Evolutionary conservation across 495 filamentous ascomycete species (phyloP).

Genomic region (Umbilicaria muhlenbergii): DNA sequence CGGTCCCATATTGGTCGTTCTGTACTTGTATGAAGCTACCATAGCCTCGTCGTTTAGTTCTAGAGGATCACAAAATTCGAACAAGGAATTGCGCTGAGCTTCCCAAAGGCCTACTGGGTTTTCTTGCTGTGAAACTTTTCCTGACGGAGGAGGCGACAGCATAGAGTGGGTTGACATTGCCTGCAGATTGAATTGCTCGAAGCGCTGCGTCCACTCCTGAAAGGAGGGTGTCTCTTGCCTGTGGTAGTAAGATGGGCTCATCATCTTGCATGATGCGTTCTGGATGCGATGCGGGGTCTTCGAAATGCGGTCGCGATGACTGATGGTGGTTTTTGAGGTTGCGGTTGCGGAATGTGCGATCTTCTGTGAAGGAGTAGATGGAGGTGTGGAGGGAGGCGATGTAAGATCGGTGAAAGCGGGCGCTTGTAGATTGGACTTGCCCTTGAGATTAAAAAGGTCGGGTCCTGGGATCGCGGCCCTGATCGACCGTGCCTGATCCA

Average conservation of each 20-base stretch:
- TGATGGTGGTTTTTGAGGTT: no score
- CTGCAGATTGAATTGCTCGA: slow-evolving; percentile 13
- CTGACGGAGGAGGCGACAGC: slow-evolving; percentile 29
- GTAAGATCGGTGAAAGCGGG: no score
- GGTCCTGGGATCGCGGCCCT: slow-evolving; percentile 5
- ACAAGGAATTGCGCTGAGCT: no score
- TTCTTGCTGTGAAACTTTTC: slow-evolving; percentile 27
- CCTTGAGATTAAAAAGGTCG: slow-evolving; percentile 11
- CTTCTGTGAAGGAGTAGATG: no score
- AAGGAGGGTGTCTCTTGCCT: slow-evolving; percentile 4
- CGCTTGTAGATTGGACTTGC: not conserved
- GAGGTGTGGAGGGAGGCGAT: no score
- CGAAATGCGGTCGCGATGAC: not conserved
- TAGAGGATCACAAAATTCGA: no score
- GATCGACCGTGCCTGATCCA: no score
- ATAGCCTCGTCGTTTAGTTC: no score
- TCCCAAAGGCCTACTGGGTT: slow-evolving; percentile 2
- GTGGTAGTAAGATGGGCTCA: slow-evolving; percentile 7
- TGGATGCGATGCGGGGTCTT: slow-evolving; percentile 1
- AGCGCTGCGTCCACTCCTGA: slow-evolving; percentile 11
- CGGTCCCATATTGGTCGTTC: no score
- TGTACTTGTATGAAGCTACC: no score
- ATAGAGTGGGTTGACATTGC: not conserved
- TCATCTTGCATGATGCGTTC: slow-evolving; percentile 4
- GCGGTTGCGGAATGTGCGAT: no score